These are phyloP conservation scores for Protomyces pachydermus DNA, from an alignment of 1,139 yeast genomes.

Conservation along the genomic window DNA sequence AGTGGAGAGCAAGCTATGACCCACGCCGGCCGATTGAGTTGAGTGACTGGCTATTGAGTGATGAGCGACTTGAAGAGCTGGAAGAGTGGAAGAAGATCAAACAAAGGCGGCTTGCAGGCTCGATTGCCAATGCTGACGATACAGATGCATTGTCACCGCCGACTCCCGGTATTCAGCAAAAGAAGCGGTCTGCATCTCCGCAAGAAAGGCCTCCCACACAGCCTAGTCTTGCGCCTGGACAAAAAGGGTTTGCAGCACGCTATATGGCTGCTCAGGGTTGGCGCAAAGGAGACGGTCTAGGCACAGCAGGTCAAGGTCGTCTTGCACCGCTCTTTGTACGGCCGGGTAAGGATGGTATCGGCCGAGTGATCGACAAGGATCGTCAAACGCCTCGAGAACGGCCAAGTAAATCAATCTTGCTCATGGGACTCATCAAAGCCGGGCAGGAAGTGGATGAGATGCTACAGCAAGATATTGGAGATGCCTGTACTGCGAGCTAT, in stretches of 20 bases:
- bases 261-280: conserved; percentile 24
- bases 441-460: conserved; percentile 8
- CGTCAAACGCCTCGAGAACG: not conserved
- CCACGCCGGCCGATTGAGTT: conserved; percentile 10
- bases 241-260: conserved; percentile 22
- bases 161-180: not conserved
- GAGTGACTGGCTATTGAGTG: conserved; percentile 7
- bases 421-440: conserved; percentile 2
- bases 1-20: conserved; percentile 17
- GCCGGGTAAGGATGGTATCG: conserved; percentile 20
- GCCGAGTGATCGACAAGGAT: conserved; percentile 10
- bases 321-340: conserved; percentile 20
- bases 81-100: conserved; percentile 1
- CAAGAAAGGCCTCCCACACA: not conserved
- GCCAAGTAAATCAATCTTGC: not conserved
- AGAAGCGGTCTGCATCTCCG: not conserved
- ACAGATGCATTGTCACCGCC: not conserved
- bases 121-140: too few relatives aligned
- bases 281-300: conserved; percentile 20
- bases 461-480: conserved; percentile 22
- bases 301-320: conserved; percentile 9
- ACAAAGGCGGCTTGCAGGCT: not conserved
- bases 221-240: conserved; percentile 8
- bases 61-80: conserved; percentile 1
- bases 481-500: conserved; percentile 8